A percentile compares a stretch with the other conserved stretches of the same genome.
These are phyloP conservation scores for Sporothrix protearum DNA, from an alignment of 2,329 filamentous ascomycete genomes.

Conservation along the genomic window DNA sequence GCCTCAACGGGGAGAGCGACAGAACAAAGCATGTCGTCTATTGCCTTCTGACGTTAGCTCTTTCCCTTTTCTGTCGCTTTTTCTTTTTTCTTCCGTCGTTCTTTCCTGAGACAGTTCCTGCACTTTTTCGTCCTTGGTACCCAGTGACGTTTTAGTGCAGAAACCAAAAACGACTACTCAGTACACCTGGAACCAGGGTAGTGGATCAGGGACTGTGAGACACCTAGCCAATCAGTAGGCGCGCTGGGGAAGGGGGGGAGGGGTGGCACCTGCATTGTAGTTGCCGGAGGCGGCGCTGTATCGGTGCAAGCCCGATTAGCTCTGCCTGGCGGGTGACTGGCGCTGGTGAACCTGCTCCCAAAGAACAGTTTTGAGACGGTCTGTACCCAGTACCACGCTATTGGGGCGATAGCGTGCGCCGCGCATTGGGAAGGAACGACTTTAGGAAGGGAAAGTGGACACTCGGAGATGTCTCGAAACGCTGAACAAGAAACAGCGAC, in stretches of 20 bases:
- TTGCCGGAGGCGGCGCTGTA: constrained; percentile 19
- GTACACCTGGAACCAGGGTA: constrained; percentile 1
- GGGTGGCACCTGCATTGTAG: background rate
- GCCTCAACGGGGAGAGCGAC: constrained; percentile 18
- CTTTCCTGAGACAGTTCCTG: background rate
- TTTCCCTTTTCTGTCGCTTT: background rate
- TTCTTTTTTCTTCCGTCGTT: background rate
- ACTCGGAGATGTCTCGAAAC: constrained; percentile 4
- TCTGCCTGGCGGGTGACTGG: background rate
- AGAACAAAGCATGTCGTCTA: constrained; percentile 18
- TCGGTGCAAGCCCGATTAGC: constrained; percentile 9
- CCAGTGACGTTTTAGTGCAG: constrained; percentile 4
- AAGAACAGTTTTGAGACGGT: background rate
- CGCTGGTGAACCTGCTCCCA: background rate
- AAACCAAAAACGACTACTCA: background rate
- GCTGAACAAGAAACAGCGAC: constrained; percentile 3
- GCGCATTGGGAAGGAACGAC: background rate
- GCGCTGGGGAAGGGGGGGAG: background rate
- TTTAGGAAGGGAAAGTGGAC: background rate
- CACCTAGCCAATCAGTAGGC: constrained; percentile 16
- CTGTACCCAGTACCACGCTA: constrained; percentile 15
- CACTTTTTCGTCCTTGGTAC: background rate
- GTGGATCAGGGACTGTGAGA: constrained; percentile 14
- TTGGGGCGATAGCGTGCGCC: background rate
- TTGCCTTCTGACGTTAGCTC: background rate